A percentile compares a stretch with the other conserved stretches of the same genome.
These are phyloP conservation scores for Penicillium turbatum DNA, from an alignment of 495 filamentous ascomycete genomes.

Conservation along the genomic window DNA sequence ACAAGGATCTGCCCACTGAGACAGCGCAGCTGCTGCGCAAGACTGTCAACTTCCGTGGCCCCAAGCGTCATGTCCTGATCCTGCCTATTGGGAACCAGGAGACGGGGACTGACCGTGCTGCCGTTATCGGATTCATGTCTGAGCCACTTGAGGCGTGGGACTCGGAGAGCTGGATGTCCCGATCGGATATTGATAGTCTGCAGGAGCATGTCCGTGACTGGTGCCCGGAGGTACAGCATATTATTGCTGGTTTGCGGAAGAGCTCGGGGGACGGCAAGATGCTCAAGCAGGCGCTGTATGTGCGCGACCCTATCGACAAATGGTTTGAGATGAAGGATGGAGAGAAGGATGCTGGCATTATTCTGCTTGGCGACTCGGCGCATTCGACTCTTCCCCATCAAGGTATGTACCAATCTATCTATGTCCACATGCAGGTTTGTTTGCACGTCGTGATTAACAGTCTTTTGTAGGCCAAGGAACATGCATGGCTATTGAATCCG, in stretches of 20 bases:
- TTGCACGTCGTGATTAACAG: neutral
- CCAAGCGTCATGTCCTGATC: slow-evolving; percentile 24
- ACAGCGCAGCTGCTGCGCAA: slow-evolving; percentile 26
- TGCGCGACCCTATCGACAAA: slow-evolving; percentile 25
- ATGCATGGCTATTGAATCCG: slow-evolving; percentile 33
- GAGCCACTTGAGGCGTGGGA: slow-evolving; percentile 29
- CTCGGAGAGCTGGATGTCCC: slow-evolving; percentile 34
- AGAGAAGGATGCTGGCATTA: slow-evolving; percentile 24
- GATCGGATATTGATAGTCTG: slow-evolving; percentile 28
- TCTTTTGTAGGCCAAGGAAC: slow-evolving; percentile 24
- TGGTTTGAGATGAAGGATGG: slow-evolving; percentile 28
- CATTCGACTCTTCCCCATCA: slow-evolving; percentile 33
- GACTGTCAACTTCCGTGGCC: slow-evolving; percentile 32
- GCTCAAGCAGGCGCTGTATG: slow-evolving; percentile 31
- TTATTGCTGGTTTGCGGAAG: slow-evolving; percentile 26
- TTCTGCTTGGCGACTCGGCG: slow-evolving; percentile 29
- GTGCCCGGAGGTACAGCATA: slow-evolving; percentile 31
- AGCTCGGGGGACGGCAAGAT: slow-evolving; percentile 23
- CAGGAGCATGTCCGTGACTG: slow-evolving; percentile 32
- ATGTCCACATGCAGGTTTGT: neutral
- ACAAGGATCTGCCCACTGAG: slow-evolving; percentile 25
- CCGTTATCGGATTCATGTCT: slow-evolving; percentile 31
- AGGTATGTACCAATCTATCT: slow-evolving; percentile 9
- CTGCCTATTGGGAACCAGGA: slow-evolving; percentile 27
- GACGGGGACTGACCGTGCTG: slow-evolving; percentile 26